Conservation (phyloP, 2,329 filamentous ascomycete species). For the Helotiales sp. region DNA sequence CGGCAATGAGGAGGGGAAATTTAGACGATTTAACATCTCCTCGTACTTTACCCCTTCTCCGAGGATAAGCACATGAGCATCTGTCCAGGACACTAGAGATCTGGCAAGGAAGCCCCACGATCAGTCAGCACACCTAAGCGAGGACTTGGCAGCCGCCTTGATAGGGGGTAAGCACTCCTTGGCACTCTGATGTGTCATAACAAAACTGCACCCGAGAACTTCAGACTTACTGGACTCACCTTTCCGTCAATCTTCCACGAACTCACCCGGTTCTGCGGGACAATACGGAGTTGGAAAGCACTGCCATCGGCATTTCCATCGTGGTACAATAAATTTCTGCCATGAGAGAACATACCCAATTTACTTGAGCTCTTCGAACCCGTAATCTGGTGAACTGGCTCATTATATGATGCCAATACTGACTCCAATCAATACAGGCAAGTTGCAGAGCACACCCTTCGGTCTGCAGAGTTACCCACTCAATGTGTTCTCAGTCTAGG, state of each 20-base stretch:
- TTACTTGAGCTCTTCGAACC: constrained; percentile 28
- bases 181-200: not conserved
- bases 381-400: constrained; percentile 38
- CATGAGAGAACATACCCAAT: constrained; percentile 30
- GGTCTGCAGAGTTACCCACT: constrained; percentile 4
- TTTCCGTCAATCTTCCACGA: too few species aligned
- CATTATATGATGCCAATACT: constrained; percentile 12
- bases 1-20: too few species aligned
- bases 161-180: not conserved
- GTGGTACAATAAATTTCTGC: too few species aligned
- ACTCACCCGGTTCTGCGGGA: too few species aligned
- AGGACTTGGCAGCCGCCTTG: not conserved
- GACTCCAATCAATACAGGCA: not conserved
- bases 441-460: constrained; percentile 7
- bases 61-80: too few species aligned
- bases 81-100: too few species aligned
- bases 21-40: too few species aligned
- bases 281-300: too few species aligned
- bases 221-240: too few species aligned
- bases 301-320: too few species aligned
- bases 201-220: not conserved
- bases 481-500: constrained; percentile 35
- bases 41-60: too few species aligned
- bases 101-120: not conserved
- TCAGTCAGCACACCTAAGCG: not conserved